Conservation (phyloP, 495 filamentous ascomycete genomes). For the Amorphotheca resinae region DNA sequence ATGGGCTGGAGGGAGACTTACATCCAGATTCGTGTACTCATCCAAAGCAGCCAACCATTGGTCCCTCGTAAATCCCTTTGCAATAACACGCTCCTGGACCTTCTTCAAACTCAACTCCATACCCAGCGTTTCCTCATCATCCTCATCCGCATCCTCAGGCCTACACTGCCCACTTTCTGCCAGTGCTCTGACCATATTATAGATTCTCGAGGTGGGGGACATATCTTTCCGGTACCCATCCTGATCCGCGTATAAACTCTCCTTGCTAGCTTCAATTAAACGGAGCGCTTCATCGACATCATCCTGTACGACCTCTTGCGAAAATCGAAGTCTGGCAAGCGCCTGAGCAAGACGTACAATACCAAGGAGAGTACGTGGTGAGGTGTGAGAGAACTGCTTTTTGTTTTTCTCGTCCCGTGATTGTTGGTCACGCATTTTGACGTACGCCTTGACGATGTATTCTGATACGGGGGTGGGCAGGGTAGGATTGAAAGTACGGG, state of each 20-base stretch:
- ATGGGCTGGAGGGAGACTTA: slow-evolving; percentile 39
- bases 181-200: slow-evolving; percentile 77
- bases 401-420: slow-evolving; percentile 78
- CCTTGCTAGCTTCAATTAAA: slow-evolving; percentile 83
- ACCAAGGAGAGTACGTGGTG: slow-evolving; percentile 83
- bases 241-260: slow-evolving; percentile 61
- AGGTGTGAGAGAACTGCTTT: slow-evolving; percentile 85
- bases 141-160: slow-evolving; percentile 55
- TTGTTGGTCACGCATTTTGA: slow-evolving; percentile 76
- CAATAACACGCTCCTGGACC: slow-evolving; percentile 79
- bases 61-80: slow-evolving; percentile 92
- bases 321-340: slow-evolving; percentile 85
- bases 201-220: slow-evolving; percentile 81
- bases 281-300: slow-evolving; percentile 93
- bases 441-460: slow-evolving; percentile 94
- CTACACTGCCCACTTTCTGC: slow-evolving; percentile 59
- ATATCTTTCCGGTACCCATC: slow-evolving; percentile 49
- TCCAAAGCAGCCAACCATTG: slow-evolving; percentile 76
- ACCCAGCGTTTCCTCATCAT: slow-evolving; percentile 38
- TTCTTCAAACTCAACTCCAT: slow-evolving; percentile 69
- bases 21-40: slow-evolving; percentile 78
- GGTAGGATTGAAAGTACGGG: slow-evolving; percentile 72
- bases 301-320: slow-evolving; percentile 67
- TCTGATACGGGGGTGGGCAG: slow-evolving; percentile 77
- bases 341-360: slow-evolving; percentile 89